Conservation (phyloP, 2,329 filamentous ascomycete species). For the Microthyrium microscopicum region DNA sequence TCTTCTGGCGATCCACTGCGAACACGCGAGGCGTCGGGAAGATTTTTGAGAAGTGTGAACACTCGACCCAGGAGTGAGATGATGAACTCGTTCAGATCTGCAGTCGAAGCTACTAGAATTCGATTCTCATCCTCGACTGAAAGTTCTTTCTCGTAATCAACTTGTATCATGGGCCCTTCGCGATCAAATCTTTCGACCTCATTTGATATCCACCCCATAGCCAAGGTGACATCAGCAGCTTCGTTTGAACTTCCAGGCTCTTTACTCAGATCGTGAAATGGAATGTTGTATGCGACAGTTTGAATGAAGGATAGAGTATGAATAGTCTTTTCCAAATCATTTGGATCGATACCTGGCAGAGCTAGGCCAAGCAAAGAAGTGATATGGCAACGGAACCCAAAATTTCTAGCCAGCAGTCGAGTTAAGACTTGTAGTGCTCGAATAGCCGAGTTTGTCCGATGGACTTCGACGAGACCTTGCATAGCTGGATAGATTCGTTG, state of each 20-base stretch:
- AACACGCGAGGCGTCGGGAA: conserved; percentile 77
- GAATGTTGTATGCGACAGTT: conserved; percentile 89
- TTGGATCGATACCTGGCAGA: conserved; percentile 89
- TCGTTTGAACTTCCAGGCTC: conserved; percentile 20
- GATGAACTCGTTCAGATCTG: conserved; percentile 84
- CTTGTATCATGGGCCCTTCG: conserved; percentile 67
- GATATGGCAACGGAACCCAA: conserved; percentile 92
- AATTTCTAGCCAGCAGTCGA: conserved; percentile 77
- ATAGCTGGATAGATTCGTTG: conserved; percentile 95
- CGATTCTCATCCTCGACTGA: conserved; percentile 72
- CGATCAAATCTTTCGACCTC: conserved; percentile 90
- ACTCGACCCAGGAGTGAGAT: conserved; percentile 82
- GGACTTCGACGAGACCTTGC: conserved; percentile 91
- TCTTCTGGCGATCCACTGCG: conserved; percentile 88
- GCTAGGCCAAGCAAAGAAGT: conserved; percentile 86
- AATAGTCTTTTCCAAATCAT: conserved; percentile 91
- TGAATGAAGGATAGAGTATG: conserved; percentile 92
- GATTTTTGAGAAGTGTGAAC: conserved; percentile 86
- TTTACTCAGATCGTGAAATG: conserved; percentile 66
- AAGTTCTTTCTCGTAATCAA: conserved; percentile 71
- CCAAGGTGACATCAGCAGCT: conserved; percentile 35
- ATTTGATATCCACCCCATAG: conserved; percentile 82
- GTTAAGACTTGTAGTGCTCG: conserved; percentile 84
- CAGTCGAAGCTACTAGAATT: conserved; percentile 84
- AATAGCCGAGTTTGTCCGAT: conserved; percentile 85